phyloP scores from a whole-genome alignment of 2,329 filamentous ascomycete species.

The Cytospora leucostoma region DNA sequence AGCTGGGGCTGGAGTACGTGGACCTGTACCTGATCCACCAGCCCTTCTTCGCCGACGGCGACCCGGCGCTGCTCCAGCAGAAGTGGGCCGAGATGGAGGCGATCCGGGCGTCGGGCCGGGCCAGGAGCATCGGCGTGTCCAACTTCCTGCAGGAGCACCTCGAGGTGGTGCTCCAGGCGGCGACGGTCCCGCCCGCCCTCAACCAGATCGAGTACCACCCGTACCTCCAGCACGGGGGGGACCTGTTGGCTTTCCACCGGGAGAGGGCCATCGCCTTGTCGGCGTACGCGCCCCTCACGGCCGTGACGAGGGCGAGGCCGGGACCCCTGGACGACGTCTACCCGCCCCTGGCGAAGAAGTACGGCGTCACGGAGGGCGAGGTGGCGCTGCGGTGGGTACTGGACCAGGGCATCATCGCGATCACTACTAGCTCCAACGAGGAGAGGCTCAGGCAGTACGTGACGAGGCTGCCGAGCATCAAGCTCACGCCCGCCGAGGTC shows the following conservation, averaged over 20 bases:
- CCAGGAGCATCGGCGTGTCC: slow-evolving; percentile 73
- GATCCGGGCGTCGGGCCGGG: slow-evolving; percentile 66
- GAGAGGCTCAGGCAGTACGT: slow-evolving; percentile 59
- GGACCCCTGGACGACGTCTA: slow-evolving; percentile 58
- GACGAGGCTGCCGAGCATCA: slow-evolving; percentile 53
- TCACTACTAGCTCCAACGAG: slow-evolving; percentile 63
- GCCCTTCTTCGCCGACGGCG: slow-evolving; percentile 52
- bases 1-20: slow-evolving; percentile 69
- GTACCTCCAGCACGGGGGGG: slow-evolving; percentile 63
- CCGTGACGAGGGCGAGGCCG: slow-evolving; percentile 47
- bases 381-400: slow-evolving; percentile 58
- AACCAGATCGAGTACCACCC: slow-evolving; percentile 86
- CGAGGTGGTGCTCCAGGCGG: slow-evolving; percentile 58
- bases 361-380: slow-evolving; percentile 54
- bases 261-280: slow-evolving; percentile 41
- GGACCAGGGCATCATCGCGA: slow-evolving; percentile 58
- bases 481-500: slow-evolving; percentile 61
- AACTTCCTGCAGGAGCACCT: slow-evolving; percentile 66
- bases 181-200: slow-evolving; percentile 63
- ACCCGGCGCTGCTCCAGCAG: slow-evolving; percentile 55
- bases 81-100: slow-evolving; percentile 64
- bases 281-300: slow-evolving; percentile 36
- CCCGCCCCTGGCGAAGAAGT: slow-evolving; percentile 49
- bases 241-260: slow-evolving; percentile 43
- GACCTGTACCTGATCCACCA: slow-evolving; percentile 69